Conservation (phyloP, 768 basidiomycete species). For the Suillus hirtellus region DNA sequence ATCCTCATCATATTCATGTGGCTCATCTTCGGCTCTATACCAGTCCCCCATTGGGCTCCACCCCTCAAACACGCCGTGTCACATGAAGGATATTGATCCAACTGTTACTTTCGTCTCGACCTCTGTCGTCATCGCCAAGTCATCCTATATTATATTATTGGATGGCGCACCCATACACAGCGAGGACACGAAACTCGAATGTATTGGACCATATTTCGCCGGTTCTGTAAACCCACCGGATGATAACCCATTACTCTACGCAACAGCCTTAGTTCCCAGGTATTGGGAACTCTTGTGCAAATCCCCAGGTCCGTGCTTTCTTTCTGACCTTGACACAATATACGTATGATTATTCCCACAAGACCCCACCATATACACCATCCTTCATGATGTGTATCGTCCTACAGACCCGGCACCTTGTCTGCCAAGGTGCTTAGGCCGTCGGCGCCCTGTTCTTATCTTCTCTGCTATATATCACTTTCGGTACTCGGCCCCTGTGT, state of each 20-base stretch:
- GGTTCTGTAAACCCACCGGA: slow-evolving; percentile 12
- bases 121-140: slow-evolving; percentile 48
- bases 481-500: slow-evolving; percentile 35
- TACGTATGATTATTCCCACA: slow-evolving; percentile 8
- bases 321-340: slow-evolving; percentile 17
- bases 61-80: slow-evolving; percentile 42
- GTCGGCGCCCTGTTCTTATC: slow-evolving; percentile 34
- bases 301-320: slow-evolving; percentile 43
- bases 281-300: slow-evolving; percentile 66
- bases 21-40: not conserved
- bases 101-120: slow-evolving; percentile 62
- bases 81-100: slow-evolving; percentile 60
- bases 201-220: slow-evolving; percentile 35
- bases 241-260: slow-evolving; percentile 52
- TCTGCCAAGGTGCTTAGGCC: slow-evolving; percentile 16
- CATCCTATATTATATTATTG: slow-evolving; percentile 54
- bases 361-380: slow-evolving; percentile 70
- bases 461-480: slow-evolving; percentile 65
- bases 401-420: slow-evolving; percentile 29
- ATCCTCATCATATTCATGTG: slow-evolving; percentile 2
- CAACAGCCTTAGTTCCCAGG: slow-evolving; percentile 58
- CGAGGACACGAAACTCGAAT: slow-evolving; percentile 45
- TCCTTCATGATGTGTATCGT: slow-evolving; percentile 59
- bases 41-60: not conserved
- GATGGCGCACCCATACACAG: slow-evolving; percentile 51